Percentiles rank a stretch among this genome's conserved stretches.
Conservation (phyloP, 192 early-diverging fungal genomes). For the Chytriomyces sp. region DNA sequence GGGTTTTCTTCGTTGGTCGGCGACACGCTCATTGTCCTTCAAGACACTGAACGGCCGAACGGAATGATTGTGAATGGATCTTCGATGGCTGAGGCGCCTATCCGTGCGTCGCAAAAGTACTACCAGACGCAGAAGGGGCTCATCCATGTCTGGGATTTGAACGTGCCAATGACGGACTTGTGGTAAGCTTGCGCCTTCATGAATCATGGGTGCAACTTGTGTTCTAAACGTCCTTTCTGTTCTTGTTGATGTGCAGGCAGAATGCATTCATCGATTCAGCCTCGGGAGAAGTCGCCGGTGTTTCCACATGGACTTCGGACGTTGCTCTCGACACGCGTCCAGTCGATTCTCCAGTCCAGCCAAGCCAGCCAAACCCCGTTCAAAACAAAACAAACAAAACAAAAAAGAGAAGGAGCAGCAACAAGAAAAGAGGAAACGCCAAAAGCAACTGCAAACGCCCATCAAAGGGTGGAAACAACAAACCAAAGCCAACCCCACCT, state of each 20-base stretch:
- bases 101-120: slow-evolving; percentile 4
- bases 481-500: too few species aligned
- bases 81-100: neutral
- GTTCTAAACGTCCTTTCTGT: too few species aligned
- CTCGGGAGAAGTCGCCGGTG: slow-evolving; percentile 12
- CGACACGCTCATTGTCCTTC: neutral
- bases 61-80: neutral
- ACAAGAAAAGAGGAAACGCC: too few species aligned
- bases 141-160: slow-evolving; percentile 14
- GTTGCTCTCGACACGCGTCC: too few species aligned
- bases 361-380: too few species aligned
- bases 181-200: neutral
- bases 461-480: too few species aligned
- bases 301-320: neutral
- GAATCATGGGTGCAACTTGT: too few species aligned
- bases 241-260: neutral
- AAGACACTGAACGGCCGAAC: too few species aligned
- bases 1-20: neutral
- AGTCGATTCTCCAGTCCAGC: too few species aligned
- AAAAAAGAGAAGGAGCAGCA: too few species aligned
- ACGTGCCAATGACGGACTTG: slow-evolving; percentile 1
- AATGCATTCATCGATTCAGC: slow-evolving; percentile 7
- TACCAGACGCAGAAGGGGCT: slow-evolving; percentile 3
- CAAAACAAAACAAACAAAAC: neutral
- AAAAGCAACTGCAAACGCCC: too few species aligned